phyloP scores from a whole-genome alignment of 2,329 filamentous ascomycete species.

The Paraphaeosphaeria minitans region DNA sequence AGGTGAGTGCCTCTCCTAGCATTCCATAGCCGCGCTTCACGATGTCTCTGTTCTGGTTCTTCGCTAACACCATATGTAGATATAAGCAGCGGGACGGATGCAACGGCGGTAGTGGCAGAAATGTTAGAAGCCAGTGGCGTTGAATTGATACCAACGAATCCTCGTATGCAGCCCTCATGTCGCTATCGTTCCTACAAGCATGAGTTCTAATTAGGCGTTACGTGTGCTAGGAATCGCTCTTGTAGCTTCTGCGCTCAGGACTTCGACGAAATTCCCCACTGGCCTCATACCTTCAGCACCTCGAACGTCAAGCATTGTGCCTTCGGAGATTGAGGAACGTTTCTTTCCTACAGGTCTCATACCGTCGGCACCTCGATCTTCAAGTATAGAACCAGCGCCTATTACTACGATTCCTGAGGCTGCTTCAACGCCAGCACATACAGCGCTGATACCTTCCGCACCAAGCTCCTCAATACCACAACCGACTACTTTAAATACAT shows the following conservation, averaged over 20 bases:
- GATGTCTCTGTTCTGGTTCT: neutral
- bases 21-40: slow-evolving; percentile 10
- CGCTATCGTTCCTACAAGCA: neutral
- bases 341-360: slow-evolving; percentile 10
- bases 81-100: slow-evolving; percentile 17
- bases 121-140: slow-evolving; percentile 11
- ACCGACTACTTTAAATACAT: neutral
- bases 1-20: slow-evolving; percentile 24
- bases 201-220: slow-evolving; percentile 13
- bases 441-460: slow-evolving; percentile 17
- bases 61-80: slow-evolving; percentile 22
- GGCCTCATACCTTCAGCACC: slow-evolving; percentile 12
- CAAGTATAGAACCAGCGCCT: slow-evolving; percentile 10
- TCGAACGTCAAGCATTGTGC: neutral
- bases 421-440: slow-evolving; percentile 3
- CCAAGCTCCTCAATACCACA: slow-evolving; percentile 3
- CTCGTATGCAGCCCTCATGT: slow-evolving; percentile 21
- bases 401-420: neutral
- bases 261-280: neutral
- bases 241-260: slow-evolving; percentile 14
- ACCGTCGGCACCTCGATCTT: slow-evolving; percentile 13
- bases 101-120: slow-evolving; percentile 6
- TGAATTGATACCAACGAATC: slow-evolving; percentile 23
- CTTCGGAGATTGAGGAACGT: neutral
- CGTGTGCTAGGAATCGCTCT: slow-evolving; percentile 9